phyloP scores from a whole-genome alignment of 176 grass and related monocot species.

The Avena atlantica region DNA sequence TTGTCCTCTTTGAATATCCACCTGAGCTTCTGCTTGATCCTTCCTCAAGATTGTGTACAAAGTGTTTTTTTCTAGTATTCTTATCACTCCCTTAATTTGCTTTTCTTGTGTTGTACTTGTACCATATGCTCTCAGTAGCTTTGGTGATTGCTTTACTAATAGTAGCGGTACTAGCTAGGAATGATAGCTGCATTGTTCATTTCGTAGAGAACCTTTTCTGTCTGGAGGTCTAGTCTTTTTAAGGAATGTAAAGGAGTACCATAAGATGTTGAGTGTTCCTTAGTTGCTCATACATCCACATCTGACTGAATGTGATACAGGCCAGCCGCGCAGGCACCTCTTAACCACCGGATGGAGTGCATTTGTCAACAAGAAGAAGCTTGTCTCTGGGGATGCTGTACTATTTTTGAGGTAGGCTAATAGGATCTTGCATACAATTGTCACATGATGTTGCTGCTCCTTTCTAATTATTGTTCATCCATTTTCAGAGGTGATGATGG shows the following conservation, averaged over 20 bases:
- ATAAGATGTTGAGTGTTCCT: conserved; percentile 40
- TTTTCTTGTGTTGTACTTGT: conserved; percentile 5
- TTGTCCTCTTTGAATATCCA: conserved; percentile 1
- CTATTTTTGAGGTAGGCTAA: conserved; percentile 82
- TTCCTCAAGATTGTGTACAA: background rate
- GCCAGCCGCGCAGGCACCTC: conserved; percentile 95
- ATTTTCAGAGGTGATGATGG: conserved; percentile 84
- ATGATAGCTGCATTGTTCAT: conserved; percentile 2
- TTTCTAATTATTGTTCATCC: background rate
- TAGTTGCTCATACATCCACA: conserved; percentile 48
- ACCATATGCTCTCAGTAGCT: background rate
- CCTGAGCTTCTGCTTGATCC: background rate
- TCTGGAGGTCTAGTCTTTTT: conserved; percentile 4
- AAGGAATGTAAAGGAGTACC: conserved; percentile 31
- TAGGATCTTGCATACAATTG: background rate
- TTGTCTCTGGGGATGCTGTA: conserved; percentile 86
- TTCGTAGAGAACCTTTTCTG: background rate
- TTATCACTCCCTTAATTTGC: conserved; percentile 17
- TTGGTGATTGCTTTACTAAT: background rate
- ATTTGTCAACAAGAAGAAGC: conserved; percentile 98
- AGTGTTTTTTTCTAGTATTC: background rate
- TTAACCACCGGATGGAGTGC: conserved; percentile 99
- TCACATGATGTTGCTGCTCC: background rate
- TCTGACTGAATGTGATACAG: conserved; percentile 63
- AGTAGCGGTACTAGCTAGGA: background rate